Conservation (phyloP, 257 asterid species). For the Mitragyna speciosa region DNA sequence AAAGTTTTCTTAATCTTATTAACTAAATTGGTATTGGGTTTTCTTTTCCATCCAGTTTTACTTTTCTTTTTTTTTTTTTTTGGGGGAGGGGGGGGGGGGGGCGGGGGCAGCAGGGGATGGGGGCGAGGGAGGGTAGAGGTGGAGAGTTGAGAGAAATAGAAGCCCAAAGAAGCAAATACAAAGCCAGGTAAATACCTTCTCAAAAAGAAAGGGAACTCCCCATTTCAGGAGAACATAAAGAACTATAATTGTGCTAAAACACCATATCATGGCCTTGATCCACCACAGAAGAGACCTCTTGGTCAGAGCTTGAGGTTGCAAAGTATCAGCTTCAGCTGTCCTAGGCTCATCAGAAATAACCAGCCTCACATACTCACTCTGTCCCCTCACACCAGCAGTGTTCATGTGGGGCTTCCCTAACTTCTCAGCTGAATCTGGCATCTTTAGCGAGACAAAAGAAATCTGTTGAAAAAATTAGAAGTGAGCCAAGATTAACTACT, state of each 20-base stretch:
- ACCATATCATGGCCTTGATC: conserved; percentile 54
- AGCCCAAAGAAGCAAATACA: neutral
- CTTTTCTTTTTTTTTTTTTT: neutral
- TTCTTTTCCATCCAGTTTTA: neutral
- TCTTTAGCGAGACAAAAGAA: conserved; percentile 59
- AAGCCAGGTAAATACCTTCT: conserved; percentile 51
- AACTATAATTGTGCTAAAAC: conserved; percentile 32
- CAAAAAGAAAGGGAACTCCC: conserved; percentile 68
- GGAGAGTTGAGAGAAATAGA: neutral
- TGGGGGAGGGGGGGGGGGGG: neutral
- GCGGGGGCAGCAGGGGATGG: neutral
- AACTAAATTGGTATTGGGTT: neutral
- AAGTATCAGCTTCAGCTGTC: conserved; percentile 35
- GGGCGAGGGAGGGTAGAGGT: neutral
- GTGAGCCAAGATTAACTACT: conserved; percentile 9
- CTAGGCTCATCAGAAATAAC: conserved; percentile 55
- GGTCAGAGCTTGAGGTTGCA: conserved; percentile 32
- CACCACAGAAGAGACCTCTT: conserved; percentile 50
- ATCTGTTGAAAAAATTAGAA: conserved; percentile 35
- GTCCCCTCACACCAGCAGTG: conserved; percentile 38
- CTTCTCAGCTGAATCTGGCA: conserved; percentile 49
- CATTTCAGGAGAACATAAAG: conserved; percentile 52
- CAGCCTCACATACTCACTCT: conserved; percentile 75
- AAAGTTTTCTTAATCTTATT: neutral
- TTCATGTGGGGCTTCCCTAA: conserved; percentile 36